Evolutionary conservation across 257 asterid species (phyloP), one percentile per base, ranked within the genome.

Genomic region (Nicotiana sylvestris): DNA sequence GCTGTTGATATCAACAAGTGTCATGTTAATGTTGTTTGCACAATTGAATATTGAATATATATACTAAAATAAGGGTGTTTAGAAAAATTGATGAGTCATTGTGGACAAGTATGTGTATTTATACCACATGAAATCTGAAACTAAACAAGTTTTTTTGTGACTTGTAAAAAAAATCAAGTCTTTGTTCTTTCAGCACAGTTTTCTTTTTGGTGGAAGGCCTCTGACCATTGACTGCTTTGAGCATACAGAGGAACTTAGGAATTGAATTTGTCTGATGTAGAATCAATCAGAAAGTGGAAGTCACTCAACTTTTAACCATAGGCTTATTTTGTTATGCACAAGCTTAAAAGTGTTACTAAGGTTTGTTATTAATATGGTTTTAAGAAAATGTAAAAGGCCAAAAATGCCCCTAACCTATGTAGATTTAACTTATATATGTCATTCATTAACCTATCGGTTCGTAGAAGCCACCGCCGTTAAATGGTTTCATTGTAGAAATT

Each of bases 211-310:
- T 39, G 77, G 25, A 80, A 2, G 25, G 49, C 49, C 32, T 77
- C 46, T 84, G 89, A 84, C 72, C 72, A 49, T 86, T 82, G 89
- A 82, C 87, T 46, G 32, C 60, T 4, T 39, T 37, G 9, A 21
- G 78, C 51, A 18, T 21, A 37, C 51, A 33, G 46, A 32, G 51
- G 8, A 51, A 68, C 76, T 17, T 35, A 58, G 25, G 53, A 15
- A 69, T 81, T 84, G 84, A 86, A 86, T 64, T 29, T 82, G 85
- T 81, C 86, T 12, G 57, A 65, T 18, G 55, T n/a, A 32, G 7
- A 58, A 55, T 55, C 17, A 55, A 16, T 55, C 49, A 15, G 18
- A 55, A 55, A 17, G 2, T 55, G 5, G 60, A 55, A 55, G n/a
- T 15, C 60, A 55, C n/a, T 55, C 60, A 17, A 9, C 25, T 5